A percentile compares a stretch with the other conserved stretches of the same genome.
These are phyloP conservation scores for Rhynchospora pubera DNA, from an alignment of 176 grass and related monocot genomes.

Conservation along the genomic window DNA sequence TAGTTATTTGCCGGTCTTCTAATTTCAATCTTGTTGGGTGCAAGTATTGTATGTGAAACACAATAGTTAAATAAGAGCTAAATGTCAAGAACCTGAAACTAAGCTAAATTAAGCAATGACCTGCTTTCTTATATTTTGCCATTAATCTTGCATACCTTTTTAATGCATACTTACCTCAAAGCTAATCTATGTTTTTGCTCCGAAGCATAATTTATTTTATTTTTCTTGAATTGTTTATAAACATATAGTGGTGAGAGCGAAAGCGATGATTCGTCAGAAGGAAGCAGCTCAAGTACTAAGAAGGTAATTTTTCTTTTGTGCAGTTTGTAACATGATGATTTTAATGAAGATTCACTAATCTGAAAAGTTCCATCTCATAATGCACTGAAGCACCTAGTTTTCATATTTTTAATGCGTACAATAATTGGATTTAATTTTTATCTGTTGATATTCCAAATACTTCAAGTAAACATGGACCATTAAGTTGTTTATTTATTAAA, in stretches of 20 bases:
- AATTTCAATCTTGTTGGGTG: background rate
- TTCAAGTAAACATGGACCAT: background rate
- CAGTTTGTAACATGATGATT: conserved; percentile 7
- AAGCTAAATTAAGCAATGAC: background rate
- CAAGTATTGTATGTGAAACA: background rate
- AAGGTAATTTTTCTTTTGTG: background rate
- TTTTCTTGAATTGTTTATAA: background rate
- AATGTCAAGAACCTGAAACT: background rate
- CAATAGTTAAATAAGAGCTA: background rate
- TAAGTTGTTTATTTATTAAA: background rate
- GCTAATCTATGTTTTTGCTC: background rate
- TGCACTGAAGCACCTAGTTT: background rate
- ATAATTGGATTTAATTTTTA: background rate
- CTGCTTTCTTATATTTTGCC: background rate
- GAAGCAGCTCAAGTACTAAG: conserved; percentile 21
- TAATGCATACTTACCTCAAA: background rate
- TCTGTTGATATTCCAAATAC: conserved; percentile 2
- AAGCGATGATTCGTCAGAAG: conserved; percentile 25
- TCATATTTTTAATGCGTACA: background rate
- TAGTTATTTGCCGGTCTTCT: background rate
- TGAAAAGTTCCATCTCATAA: background rate
- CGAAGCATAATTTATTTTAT: background rate
- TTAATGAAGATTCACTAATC: background rate
- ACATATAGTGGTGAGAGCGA: conserved; percentile 16
- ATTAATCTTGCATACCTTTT: background rate